Base-by-base conservation (phyloP, 108 stramenopile species). In the Bacterosira constricta region DNA sequence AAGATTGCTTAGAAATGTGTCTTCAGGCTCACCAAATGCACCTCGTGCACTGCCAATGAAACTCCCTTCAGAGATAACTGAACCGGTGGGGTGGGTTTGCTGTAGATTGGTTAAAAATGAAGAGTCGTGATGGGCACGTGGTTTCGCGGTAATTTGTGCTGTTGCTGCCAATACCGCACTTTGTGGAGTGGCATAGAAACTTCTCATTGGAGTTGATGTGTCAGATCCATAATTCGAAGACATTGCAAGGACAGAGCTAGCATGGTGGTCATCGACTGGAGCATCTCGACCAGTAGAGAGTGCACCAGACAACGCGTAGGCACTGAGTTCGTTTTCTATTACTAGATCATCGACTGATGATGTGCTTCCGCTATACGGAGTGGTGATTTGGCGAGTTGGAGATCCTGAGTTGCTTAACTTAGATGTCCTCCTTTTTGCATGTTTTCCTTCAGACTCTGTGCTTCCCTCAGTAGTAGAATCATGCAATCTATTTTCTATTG, bases 191-290 rank as follows among this genome's bases (percentile, higher is more conserved):
- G 42, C 45, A 51, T 60, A 66, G 12, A 73, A 62, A 17, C 46
- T 36, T 31, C 39, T 73, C 0, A 62, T 73, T 23, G 71, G 71
- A 7, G 71, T 73, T 21, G 71, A 54, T 2, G 71, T 73, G 27
- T 71, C 59, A 51, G 13, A 36, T 12, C 35, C 26, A 32, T 18
- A 11, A 35, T 35, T 45, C 20, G 31, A 8, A 23, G 42, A 36
- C 20, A 21, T 10, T 2, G 31, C 18, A 17, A 63, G 34, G 4
- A 32, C 54, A n/a, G 72, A 63, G 5, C 44, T 20, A 36, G n/a
- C 34, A 35, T 45, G 54, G 0, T 44, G 31, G 6, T 36, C 17
- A 35, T 23, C 38, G 12, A 75, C 38, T 25, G 73, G 73, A 9
- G 58, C 32, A 7, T 64, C 32, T 32, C 63, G 47, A 37, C 56